Evolutionary conservation across 345 rosid species (phyloP).

Genomic region (Geranium brycei): DNA sequence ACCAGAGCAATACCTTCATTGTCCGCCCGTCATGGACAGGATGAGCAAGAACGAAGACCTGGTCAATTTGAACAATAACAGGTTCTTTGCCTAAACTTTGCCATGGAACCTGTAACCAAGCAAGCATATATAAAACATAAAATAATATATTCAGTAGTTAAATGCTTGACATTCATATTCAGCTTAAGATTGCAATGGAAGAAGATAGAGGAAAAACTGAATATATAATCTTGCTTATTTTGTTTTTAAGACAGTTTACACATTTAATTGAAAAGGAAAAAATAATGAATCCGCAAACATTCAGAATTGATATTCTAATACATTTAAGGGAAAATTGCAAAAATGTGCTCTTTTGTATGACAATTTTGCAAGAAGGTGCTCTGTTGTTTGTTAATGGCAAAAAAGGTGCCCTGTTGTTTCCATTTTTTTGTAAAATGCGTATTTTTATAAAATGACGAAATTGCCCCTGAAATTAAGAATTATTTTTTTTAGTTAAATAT

Average conservation of each 20-base stretch:
- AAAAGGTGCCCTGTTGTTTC: no score
- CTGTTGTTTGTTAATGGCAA: no score
- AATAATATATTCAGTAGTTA: not conserved
- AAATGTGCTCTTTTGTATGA: no score
- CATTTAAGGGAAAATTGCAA: not conserved
- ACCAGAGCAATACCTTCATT: constrained; percentile 31
- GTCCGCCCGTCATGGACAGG: constrained; percentile 56
- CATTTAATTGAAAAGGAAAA: not conserved
- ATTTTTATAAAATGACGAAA: no score
- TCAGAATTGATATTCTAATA: not conserved
- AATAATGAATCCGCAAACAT: not conserved
- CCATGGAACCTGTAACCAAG: constrained; percentile 75
- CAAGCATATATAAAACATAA: not conserved
- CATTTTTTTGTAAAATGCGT: no score
- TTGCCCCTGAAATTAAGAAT: no score
- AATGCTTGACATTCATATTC: not conserved
- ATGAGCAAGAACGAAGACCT: constrained; percentile 79
- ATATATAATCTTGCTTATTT: not conserved
- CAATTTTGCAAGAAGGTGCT: no score
- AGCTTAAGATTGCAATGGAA: not conserved
- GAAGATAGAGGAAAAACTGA: no score
- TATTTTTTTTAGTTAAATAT: no score
- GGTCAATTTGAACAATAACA: constrained; percentile 82
- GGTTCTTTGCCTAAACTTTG: constrained; percentile 95
- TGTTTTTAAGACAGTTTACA: not conserved